These are phyloP conservation scores for Talaromyces rugulosus DNA, from an alignment of 2,329 filamentous ascomycete genomes.

Conservation along the genomic window DNA sequence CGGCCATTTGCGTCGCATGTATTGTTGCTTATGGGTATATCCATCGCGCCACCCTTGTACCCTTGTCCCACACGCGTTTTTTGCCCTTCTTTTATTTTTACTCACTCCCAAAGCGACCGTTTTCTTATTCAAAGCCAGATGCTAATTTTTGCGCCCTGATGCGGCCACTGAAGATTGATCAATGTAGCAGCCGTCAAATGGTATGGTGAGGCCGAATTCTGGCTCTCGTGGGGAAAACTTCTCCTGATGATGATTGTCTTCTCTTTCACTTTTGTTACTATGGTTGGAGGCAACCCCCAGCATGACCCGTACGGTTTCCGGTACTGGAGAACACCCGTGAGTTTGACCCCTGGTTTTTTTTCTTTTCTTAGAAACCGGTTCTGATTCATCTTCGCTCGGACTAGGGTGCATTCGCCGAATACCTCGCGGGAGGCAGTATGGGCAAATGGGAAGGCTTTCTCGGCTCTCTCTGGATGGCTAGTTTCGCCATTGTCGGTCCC, in stretches of 20 bases:
- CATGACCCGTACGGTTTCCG: conserved; percentile 57
- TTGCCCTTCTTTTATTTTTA: not conserved
- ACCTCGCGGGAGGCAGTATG: conserved; percentile 57
- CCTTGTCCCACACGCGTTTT: not conserved
- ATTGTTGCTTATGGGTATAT: conserved; percentile 55
- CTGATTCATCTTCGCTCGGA: conserved; percentile 44
- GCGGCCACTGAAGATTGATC: conserved; percentile 58
- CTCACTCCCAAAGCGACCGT: not conserved
- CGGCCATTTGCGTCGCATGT: conserved; percentile 60
- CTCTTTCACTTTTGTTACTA: conserved; percentile 14
- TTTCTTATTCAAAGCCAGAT: not conserved
- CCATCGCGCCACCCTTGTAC: conserved; percentile 40
- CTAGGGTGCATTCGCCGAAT: conserved; percentile 58
- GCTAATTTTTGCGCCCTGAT: conserved; percentile 36
- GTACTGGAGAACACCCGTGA: conserved; percentile 60
- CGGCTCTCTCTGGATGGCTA: conserved; percentile 67
- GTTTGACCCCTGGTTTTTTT: conserved; percentile 40
- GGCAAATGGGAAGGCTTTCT: conserved; percentile 54
- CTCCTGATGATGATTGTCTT: conserved; percentile 49
- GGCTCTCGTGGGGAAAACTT: conserved; percentile 59
- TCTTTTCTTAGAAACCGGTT: conserved; percentile 16
- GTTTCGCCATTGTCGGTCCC: conserved; percentile 60
- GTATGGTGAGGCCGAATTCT: conserved; percentile 61
- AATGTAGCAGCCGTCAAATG: conserved; percentile 56
- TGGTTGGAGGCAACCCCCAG: conserved; percentile 28